Conservation (phyloP, 192 early-diverging fungal species). For the Spinellus fusiger region DNA sequence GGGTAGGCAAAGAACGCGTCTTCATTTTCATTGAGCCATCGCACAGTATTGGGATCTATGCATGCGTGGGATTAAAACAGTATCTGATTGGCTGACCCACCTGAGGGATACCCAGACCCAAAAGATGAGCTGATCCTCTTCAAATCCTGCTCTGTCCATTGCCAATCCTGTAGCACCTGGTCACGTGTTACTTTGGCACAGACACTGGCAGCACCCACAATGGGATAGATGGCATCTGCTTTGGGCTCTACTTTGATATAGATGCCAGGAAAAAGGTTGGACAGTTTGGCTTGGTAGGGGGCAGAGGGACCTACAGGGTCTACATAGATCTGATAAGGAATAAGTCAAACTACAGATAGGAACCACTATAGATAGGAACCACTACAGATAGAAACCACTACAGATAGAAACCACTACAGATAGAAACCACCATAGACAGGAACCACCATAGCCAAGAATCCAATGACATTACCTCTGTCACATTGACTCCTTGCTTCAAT, state of each 20-base stretch:
- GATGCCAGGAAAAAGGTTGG: conserved; percentile 67
- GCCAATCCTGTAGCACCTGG: conserved; percentile 56
- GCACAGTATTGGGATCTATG: conserved; percentile 82
- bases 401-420: not conserved
- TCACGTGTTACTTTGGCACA: conserved; percentile 92
- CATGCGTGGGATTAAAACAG: not conserved
- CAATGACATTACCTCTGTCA: conserved; percentile 53
- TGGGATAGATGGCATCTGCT: conserved; percentile 88
- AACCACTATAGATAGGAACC: not conserved
- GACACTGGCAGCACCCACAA: conserved; percentile 94
- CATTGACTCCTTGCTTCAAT: conserved; percentile 53
- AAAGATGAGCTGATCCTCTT: conserved; percentile 50
- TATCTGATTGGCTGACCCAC: too few relatives aligned
- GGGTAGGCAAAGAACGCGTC: conserved; percentile 94
- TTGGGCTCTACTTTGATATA: conserved; percentile 87
- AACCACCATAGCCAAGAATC: not conserved
- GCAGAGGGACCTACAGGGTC: conserved; percentile 94
- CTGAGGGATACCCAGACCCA: conserved; percentile 89
- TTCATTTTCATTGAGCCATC: conserved; percentile 74
- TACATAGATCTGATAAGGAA: conserved; percentile 87
- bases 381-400: conserved; percentile 15
- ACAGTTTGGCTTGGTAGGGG: conserved; percentile 78
- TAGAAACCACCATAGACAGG: not conserved
- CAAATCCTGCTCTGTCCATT: conserved; percentile 51
- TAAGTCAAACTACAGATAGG: conserved; percentile 3